Base-by-base conservation (phyloP, 108 stramenopile genomes). In the Cyclotella baltica region DNA sequence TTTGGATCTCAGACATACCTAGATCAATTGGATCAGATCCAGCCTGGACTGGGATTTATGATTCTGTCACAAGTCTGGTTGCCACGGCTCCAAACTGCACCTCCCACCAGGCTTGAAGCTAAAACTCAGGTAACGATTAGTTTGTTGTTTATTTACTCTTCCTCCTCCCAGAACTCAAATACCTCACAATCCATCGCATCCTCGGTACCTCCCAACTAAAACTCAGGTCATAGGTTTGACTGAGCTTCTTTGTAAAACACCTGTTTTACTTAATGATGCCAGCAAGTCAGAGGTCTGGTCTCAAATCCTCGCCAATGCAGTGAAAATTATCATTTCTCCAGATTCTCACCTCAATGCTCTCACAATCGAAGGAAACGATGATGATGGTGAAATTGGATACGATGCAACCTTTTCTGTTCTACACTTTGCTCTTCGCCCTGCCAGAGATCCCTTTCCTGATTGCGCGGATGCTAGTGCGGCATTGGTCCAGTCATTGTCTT, bases 351-450 rank as follows among this genome's bases (percentile, higher is more conserved):
- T 92, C 20, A 67, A 74, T 35, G 58, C 67, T 16, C 63, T 69
- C 50, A 46, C 61, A 38, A 33, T 22, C 3, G 75, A 80, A 22
- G 83, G 76, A 13, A 43, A 64, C 62, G 89, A 90, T 53, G 89
- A 90, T 53, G 87, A 83, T 22, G 88, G 85, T 22, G 88, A 88
- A 62, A 83, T 90, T 27, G 77, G 75, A 28, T 96, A 92, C 68
- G 96, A 96, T 83, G 84, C 93, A 19, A 84, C 88, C 29, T 94
- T 81, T 67, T 92, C 93, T 1, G 77, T 81, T 34, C 59, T 96
- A 53, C 84, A 86, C 40, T 88, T 88, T 81, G 96, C 93, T 10
- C 59, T 51, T 10, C 83, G 84, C 53, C 82, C 85, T 47, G 79
- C 77, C 0, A 84, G 81, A 40, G 96, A 96, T 70, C 87, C 91